Evolutionary conservation across 345 rosid genomes (phyloP), one percentile per base, ranked within the genome.

Genomic region (Kernera saxatilis): DNA sequence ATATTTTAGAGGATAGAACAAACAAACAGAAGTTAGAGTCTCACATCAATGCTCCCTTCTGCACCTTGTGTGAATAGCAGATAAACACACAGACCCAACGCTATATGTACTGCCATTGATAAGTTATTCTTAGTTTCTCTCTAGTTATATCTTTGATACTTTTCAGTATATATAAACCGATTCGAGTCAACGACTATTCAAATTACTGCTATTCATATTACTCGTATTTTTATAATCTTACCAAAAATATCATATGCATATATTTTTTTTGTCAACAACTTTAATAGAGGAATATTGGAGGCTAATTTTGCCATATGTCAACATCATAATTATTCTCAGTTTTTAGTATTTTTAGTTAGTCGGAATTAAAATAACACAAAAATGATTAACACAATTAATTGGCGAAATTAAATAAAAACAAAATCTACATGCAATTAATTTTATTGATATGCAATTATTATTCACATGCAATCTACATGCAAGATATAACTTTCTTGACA

Each of bases 11-110:
- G 22, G 50, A 27, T 46, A 27, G 8, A 71, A 27, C 26, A 51
- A 40, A 51, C 11, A 60, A 50, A 14, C 4, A 8, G 10, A 71
- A 30, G 26, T 23, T 27, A 30, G 33, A 61, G 26, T 6, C 69
- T 71, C 35, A 71, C 75, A 40, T 71, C 62, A 30, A 62, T 51
- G 49, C 25, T 71, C 41, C 69, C 62, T 26, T 51, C n/a, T 39
- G 75, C 69, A 10, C 69, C 26, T 21, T 62, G 45, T 19, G 62
- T 27, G 40, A 51, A 30, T 7, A 71, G 19, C 54, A 71, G 43
- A 61, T 41, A 71, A 40, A 62, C 27, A 51, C 53, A 71, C 11
- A 71, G 54, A 7, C 45, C 30, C 4, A 71, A 61, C 4, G n/a
- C 54, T 71, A 62, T 18, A n/a, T 51, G 44, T 4, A 61, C 40